Conservation (phyloP, 208 protist species). For the Borovskyia barvae region DNA sequence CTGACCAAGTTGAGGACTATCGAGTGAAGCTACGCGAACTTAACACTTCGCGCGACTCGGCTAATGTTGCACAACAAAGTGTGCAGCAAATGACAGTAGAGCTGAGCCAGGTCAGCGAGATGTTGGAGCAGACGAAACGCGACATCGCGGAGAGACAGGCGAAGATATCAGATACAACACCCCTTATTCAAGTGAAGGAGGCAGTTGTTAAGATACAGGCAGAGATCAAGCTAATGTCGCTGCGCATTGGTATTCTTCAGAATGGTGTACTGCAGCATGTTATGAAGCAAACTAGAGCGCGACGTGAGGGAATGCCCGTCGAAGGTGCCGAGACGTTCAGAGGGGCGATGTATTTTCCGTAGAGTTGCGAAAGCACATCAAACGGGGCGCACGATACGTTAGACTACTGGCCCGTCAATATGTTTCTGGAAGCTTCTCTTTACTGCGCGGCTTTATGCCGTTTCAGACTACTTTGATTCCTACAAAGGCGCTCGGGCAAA, state of each 20-base stretch:
- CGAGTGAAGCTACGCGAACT: slow-evolving; percentile 85
- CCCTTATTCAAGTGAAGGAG: slow-evolving; percentile 89
- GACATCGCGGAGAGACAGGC: slow-evolving; percentile 85
- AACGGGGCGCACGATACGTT: too few relatives aligned
- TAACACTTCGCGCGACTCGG: slow-evolving; percentile 72
- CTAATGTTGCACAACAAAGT: slow-evolving; percentile 76
- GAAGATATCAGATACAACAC: slow-evolving; percentile 87
- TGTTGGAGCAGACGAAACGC: slow-evolving; percentile 81
- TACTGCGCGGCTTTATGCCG: too few relatives aligned
- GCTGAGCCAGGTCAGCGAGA: slow-evolving; percentile 86
- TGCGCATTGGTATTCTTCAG: slow-evolving; percentile 88
- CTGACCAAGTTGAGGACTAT: slow-evolving; percentile 87
- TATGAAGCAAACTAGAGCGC: slow-evolving; percentile 74
- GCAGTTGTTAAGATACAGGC: slow-evolving; percentile 78
- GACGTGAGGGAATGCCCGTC: slow-evolving; percentile 35
- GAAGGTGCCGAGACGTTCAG: slow-evolving; percentile 20
- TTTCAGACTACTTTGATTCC: too few relatives aligned
- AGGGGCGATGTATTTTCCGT: slow-evolving; percentile 16
- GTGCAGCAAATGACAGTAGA: slow-evolving; percentile 87
- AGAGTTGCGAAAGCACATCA: too few relatives aligned
- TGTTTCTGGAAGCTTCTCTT: too few relatives aligned
- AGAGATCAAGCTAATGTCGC: slow-evolving; percentile 89
- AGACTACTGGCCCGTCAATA: too few relatives aligned
- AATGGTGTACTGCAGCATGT: slow-evolving; percentile 88
- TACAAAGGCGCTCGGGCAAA: too few relatives aligned